Base-by-base conservation (phyloP, 495 filamentous ascomycete species). In the Annulohypoxylon maeteangense region DNA sequence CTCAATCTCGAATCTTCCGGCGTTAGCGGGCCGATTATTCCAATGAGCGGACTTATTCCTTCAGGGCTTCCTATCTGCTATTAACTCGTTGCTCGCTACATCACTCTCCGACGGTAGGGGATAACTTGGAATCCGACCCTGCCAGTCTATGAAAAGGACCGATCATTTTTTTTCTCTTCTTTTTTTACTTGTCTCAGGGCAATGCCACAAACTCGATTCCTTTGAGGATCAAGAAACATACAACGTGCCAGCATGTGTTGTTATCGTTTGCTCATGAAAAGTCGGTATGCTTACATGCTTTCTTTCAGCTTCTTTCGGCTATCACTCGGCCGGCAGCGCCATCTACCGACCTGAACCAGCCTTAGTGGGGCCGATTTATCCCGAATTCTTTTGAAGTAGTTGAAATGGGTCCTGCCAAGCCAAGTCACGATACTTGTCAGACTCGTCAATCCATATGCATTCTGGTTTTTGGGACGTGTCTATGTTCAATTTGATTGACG, bases 351-450 rank as follows among this genome's bases (percentile, higher is more conserved):
- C 61, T 40, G 38, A 55, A 36, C 31, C 16, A 20, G 23, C 22
- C 31, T 22, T 23, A 57, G 70, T 68, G 70, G 65, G 56, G 65
- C 70, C 70, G 70, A 56, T 45, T 73, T 68, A 55, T 73, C 56
- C 70, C 70, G 70, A 73, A 45, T 42, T 32, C 7, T 48, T 32
- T 32, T 22, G 45, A 55, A 60, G 23, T 44, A 36, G 54, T 59
- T 56, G 23, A 42, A 22, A 23, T 56, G 29, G 54, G 40, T 60
- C 47, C 27, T 38, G 38, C 44, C 48, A 62, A 65, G 38, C 44
- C 48, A 62, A 65, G 55, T 61, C 62, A 65, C 66, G 59, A 63
- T 69, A 47, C 32, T 53, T 54, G 42, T 51, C 25, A 48, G 45
- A 5, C 16, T 8, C 16, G n/a, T n/a, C n/a, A n/a, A n/a, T n/a